phyloP scores from a whole-genome alignment of 1,284 basidiomycete genomes.

The Ganoderma leucocontextum region DNA sequence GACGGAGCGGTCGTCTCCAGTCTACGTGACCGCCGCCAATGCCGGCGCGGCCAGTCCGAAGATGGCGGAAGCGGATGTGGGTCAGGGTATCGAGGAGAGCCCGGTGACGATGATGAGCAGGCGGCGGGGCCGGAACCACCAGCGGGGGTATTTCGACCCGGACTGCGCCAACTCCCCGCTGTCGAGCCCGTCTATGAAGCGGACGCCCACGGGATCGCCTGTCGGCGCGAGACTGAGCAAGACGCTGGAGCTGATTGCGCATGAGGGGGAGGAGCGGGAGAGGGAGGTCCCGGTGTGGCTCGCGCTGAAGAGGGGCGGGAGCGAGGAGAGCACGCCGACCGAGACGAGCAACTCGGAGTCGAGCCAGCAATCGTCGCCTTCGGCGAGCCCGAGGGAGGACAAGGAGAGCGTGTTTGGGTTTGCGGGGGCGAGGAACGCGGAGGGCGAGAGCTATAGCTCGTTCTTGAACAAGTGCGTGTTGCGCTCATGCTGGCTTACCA shows the following conservation, averaged over 20 bases:
- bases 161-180: conserved; percentile 21
- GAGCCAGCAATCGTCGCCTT: conserved; percentile 47
- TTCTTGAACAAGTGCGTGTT: conserved; percentile 68
- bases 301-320: conserved; percentile 46
- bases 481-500: background rate
- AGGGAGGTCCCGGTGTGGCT: conserved; percentile 22
- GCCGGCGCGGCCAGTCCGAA: conserved; percentile 14
- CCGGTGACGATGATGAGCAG: conserved; percentile 33
- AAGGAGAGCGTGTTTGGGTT: conserved; percentile 25
- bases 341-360: conserved; percentile 45
- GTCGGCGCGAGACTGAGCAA: conserved; percentile 27
- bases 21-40: conserved; percentile 21
- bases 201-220: conserved; percentile 37
- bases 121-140: conserved; percentile 36
- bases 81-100: conserved; percentile 34
- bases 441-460: conserved; percentile 56
- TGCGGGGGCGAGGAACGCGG: conserved; percentile 28
- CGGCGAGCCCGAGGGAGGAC: conserved; percentile 31
- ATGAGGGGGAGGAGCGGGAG: conserved; percentile 10
- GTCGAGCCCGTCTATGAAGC: conserved; percentile 23
- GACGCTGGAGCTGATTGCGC: conserved; percentile 14
- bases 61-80: background rate
- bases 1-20: conserved; percentile 13
- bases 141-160: conserved; percentile 42
- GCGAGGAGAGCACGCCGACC: conserved; percentile 65